Percentiles rank a stretch among this genome's conserved stretches.
These are phyloP conservation scores for Filobasidium wieringae DNA, from an alignment of 768 basidiomycete species.

Conservation along the genomic window DNA sequence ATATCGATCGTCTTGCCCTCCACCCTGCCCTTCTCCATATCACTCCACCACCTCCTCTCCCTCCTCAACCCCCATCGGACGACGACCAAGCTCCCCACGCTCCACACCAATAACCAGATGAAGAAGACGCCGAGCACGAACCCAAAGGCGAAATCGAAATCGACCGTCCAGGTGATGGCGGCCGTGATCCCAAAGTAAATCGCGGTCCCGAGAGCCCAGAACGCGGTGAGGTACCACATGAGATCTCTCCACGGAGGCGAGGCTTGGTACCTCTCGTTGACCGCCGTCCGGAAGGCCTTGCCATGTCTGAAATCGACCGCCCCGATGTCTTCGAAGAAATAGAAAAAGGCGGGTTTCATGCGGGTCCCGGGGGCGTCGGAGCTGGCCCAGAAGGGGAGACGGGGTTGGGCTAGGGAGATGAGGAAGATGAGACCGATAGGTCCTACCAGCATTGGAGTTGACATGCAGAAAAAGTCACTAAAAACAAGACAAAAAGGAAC, in stretches of 20 bases:
- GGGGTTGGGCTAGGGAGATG: constrained; percentile 17
- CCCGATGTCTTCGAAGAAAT: constrained; percentile 26
- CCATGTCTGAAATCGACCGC: constrained; percentile 29
- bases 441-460: constrained; percentile 21
- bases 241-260: constrained; percentile 24
- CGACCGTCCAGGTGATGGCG: constrained; percentile 19
- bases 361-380: constrained; percentile 23
- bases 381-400: constrained; percentile 16
- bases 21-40: no score
- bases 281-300: constrained; percentile 14
- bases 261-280: constrained; percentile 24
- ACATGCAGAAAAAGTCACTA: constrained; percentile 8
- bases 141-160: constrained; percentile 19
- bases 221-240: constrained; percentile 21
- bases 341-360: constrained; percentile 22
- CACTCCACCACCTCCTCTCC: neutral
- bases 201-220: constrained; percentile 14
- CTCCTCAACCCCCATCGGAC: constrained; percentile 25
- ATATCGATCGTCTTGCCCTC: neutral
- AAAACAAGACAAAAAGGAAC: no score
- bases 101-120: constrained; percentile 13
- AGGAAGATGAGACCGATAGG: constrained; percentile 18
- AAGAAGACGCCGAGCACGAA: constrained; percentile 19
- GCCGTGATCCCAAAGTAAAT: constrained; percentile 20
- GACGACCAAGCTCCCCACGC: constrained; percentile 32